Percentiles rank a stretch among this genome's conserved stretches.
These are phyloP conservation scores for Plantago ovata DNA, from an alignment of 257 asterid species.

Conservation along the genomic window DNA sequence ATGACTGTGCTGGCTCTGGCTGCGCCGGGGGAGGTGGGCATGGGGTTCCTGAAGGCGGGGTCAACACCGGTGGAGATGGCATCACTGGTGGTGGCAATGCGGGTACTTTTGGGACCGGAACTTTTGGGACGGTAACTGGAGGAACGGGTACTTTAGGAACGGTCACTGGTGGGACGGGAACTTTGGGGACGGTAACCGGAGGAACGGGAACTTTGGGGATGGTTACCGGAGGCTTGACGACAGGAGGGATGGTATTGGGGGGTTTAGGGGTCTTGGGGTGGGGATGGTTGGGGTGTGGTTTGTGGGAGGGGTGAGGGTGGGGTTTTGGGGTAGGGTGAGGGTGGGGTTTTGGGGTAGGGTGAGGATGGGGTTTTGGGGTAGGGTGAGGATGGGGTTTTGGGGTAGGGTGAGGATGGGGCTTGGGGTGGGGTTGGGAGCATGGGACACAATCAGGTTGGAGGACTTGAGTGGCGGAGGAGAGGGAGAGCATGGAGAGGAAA, in stretches of 20 bases:
- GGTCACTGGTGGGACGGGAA: constrained; percentile 25
- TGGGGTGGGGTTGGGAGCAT: constrained; percentile 41
- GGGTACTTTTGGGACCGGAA: constrained; percentile 9
- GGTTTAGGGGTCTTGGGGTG: not conserved
- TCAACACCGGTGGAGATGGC: constrained; percentile 12
- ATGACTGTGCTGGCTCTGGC: constrained; percentile 23
- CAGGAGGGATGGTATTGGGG: not conserved
- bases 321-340: constrained; percentile 16
- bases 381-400: constrained; percentile 25
- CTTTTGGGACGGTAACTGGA: constrained; percentile 7
- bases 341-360: constrained; percentile 32
- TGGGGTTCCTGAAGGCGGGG: constrained; percentile 20
- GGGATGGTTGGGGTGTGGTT: constrained; percentile 6
- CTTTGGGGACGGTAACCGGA: constrained; percentile 5
- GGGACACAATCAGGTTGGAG: constrained; percentile 43
- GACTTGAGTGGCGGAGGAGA: constrained; percentile 41
- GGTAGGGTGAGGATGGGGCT: constrained; percentile 26
- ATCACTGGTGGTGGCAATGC: constrained; percentile 16
- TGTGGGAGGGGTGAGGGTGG: not conserved
- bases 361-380: constrained; percentile 21
- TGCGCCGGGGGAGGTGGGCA: constrained; percentile 28
- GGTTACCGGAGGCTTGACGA: not conserved
- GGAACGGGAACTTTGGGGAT: constrained; percentile 1
- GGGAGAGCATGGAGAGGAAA: constrained; percentile 43
- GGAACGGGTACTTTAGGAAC: constrained; percentile 22